Evolutionary conservation across 2,329 filamentous ascomycete species (phyloP).

Genomic region (Colletotrichum sp.): DNA sequence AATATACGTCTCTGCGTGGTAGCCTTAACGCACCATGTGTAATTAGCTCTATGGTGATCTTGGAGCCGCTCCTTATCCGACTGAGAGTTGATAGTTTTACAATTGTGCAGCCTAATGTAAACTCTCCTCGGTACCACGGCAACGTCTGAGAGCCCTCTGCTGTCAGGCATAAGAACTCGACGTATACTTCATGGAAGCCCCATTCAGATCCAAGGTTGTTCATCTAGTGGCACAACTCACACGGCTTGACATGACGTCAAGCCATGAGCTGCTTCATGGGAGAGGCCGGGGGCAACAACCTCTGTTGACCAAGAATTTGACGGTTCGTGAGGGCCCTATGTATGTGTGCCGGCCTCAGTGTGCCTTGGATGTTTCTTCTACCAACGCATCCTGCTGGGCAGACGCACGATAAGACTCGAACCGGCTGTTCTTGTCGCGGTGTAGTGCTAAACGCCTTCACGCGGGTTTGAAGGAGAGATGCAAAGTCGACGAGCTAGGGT

Average conservation of each 20-base stretch:
- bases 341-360: background rate
- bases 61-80: background rate
- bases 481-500: background rate
- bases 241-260: background rate
- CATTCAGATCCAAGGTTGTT: background rate
- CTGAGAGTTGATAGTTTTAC: background rate
- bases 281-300: background rate
- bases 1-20: background rate
- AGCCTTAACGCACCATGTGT: background rate
- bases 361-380: background rate
- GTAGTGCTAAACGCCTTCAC: background rate
- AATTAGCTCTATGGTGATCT: background rate
- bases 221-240: background rate
- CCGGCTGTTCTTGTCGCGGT: background rate
- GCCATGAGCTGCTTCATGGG: background rate
- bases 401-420: background rate
- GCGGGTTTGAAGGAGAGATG: background rate
- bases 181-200: background rate
- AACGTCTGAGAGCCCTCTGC: background rate
- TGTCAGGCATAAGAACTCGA: background rate
- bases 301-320: background rate
- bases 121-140: background rate
- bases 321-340: background rate
- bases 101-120: background rate
- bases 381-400: background rate